These are phyloP conservation scores for Orbilia brochopaga DNA, from an alignment of 2,329 filamentous ascomycete species.

Conservation along the genomic window DNA sequence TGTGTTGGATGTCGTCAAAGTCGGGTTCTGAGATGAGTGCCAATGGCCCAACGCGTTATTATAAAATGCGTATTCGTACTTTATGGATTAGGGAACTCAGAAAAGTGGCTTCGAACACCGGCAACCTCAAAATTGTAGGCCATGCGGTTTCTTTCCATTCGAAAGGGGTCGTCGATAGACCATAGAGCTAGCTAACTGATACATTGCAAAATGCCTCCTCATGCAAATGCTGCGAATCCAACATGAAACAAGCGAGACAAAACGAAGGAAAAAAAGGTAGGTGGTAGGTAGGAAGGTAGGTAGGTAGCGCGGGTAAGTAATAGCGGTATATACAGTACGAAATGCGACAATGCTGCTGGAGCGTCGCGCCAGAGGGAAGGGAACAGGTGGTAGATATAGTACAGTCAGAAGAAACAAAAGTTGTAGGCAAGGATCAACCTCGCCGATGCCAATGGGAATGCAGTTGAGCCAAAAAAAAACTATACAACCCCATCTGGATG, in stretches of 20 bases:
- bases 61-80: neutral
- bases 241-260: conserved; percentile 28
- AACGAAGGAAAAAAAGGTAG: conserved; percentile 7
- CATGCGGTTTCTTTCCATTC: conserved; percentile 48
- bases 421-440: conserved; percentile 24
- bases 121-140: conserved; percentile 51
- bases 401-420: conserved; percentile 26
- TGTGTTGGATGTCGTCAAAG: conserved; percentile 1
- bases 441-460: conserved; percentile 11
- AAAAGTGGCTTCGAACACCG: conserved; percentile 45
- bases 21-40: neutral
- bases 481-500: neutral
- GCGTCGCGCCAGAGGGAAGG: conserved; percentile 12
- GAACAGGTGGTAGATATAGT: conserved; percentile 35
- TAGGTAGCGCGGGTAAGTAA: too few relatives aligned
- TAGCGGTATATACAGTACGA: conserved; percentile 22
- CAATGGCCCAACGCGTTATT: neutral
- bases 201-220: conserved; percentile 32
- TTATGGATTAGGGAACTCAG: too few relatives aligned
- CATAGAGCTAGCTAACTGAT: conserved; percentile 10
- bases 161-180: conserved; percentile 43
- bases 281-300: too few relatives aligned
- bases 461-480: neutral
- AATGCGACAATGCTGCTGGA: conserved; percentile 16
- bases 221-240: conserved; percentile 36